Conservation (phyloP, 1,284 basidiomycete species). For the Cystobasidiaceae sp. region DNA sequence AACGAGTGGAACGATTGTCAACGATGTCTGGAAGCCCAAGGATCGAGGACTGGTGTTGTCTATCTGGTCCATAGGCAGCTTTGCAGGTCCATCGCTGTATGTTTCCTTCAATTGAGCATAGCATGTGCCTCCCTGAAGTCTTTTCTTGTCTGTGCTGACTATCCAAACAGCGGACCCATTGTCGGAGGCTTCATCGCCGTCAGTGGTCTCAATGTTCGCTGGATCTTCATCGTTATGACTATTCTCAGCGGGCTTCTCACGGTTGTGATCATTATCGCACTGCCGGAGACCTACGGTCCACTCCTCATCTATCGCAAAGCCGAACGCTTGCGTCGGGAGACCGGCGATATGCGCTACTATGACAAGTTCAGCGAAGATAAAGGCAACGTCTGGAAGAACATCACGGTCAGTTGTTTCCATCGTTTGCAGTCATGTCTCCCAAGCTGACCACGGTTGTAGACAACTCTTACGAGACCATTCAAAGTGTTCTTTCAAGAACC, state of each 20-base stretch:
- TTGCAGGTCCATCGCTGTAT: conserved; percentile 42
- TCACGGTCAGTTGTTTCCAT: not conserved
- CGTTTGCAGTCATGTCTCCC: not conserved
- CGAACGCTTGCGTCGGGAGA: conserved; percentile 6
- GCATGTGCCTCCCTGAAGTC: not conserved
- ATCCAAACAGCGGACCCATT: conserved; percentile 42
- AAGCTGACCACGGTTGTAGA: not conserved
- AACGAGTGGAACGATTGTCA: conserved; percentile 44
- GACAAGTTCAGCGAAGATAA: conserved; percentile 16
- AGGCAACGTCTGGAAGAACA: conserved; percentile 12
- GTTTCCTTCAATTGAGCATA: not conserved
- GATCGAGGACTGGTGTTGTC: conserved; percentile 44
- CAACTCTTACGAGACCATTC: conserved; percentile 43
- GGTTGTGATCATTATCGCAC: conserved; percentile 29
- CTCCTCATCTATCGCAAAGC: conserved; percentile 31
- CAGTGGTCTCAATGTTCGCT: conserved; percentile 29
- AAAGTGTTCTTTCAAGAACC: conserved; percentile 45
- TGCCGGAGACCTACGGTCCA: conserved; percentile 38
- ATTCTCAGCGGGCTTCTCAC: conserved; percentile 31
- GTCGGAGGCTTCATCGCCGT: conserved; percentile 42
- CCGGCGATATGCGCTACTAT: conserved; percentile 27
- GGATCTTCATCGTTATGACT: conserved; percentile 39
- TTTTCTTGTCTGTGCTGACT: not conserved
- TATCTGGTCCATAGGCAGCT: conserved; percentile 45
- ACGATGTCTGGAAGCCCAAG: conserved; percentile 43